These are phyloP conservation scores for Saccharomyces jurei DNA, from an alignment of 805 yeast genomes.

Conservation along the genomic window DNA sequence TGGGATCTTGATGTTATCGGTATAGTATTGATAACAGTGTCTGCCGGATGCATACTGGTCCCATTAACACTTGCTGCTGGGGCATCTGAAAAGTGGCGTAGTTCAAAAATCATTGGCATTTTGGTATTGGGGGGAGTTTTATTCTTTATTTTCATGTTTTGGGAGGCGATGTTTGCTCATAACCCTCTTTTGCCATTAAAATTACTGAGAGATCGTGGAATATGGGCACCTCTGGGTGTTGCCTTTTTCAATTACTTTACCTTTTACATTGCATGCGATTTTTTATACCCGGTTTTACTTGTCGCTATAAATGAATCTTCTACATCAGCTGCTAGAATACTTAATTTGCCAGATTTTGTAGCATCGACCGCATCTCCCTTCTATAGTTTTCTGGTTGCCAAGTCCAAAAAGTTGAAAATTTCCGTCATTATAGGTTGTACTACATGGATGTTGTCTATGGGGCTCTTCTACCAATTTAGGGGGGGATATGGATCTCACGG, in stretches of 20 bases:
- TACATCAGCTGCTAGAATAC: slow-evolving; percentile 50
- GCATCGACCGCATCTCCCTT: slow-evolving; percentile 42
- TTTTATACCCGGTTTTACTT: slow-evolving; percentile 46
- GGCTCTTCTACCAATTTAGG: slow-evolving; percentile 43
- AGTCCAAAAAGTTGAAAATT: slow-evolving; percentile 35
- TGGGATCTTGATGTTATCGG: slow-evolving; percentile 57
- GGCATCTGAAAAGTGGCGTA: slow-evolving; percentile 38
- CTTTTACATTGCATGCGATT: slow-evolving; percentile 55
- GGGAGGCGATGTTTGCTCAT: slow-evolving; percentile 45
- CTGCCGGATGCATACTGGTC: slow-evolving; percentile 47
- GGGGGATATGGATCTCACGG: slow-evolving; percentile 40
- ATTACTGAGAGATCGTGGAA: slow-evolving; percentile 50
- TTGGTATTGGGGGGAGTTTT: slow-evolving; percentile 44
- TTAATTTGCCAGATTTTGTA: slow-evolving; percentile 48
- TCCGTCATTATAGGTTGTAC: slow-evolving; percentile 47
- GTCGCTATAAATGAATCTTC: slow-evolving; percentile 45
- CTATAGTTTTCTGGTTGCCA: slow-evolving; percentile 33
- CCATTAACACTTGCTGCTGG: slow-evolving; percentile 65
- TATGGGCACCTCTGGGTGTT: slow-evolving; percentile 49
- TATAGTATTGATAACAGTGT: slow-evolving; percentile 39
- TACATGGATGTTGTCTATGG: slow-evolving; percentile 50
- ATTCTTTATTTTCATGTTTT: slow-evolving; percentile 41
- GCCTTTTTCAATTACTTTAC: slow-evolving; percentile 44
- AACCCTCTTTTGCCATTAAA: slow-evolving; percentile 46
- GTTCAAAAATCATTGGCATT: slow-evolving; percentile 49